Conservation (phyloP, 306 rosid genomes). For the Citrullus mucosospermus region DNA sequence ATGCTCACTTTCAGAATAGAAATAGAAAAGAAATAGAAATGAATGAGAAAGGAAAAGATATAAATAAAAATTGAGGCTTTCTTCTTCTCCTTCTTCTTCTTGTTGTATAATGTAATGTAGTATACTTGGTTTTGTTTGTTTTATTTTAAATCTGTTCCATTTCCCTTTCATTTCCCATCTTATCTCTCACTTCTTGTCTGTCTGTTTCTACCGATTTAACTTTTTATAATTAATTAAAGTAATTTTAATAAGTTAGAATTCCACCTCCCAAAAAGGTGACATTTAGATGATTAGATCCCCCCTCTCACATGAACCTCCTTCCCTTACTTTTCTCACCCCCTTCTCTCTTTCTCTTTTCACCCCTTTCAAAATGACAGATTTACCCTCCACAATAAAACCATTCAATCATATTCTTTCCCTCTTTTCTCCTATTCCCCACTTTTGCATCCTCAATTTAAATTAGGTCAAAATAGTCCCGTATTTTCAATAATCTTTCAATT, state of each 20-base stretch:
- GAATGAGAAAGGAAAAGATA: neutral
- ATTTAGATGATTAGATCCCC: constrained; percentile 7
- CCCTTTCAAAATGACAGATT: neutral
- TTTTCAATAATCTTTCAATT: too few relatives aligned
- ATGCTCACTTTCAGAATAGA: constrained; percentile 13
- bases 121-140: neutral
- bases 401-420: neutral
- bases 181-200: neutral
- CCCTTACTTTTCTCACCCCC: neutral
- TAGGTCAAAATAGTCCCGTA: too few relatives aligned
- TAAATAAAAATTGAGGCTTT: neutral
- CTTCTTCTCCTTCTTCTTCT: neutral
- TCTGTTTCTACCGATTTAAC: neutral
- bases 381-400: neutral
- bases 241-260: neutral
- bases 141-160: neutral
- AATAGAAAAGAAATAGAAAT: neutral
- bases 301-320: constrained; percentile 3
- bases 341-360: neutral
- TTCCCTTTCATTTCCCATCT: neutral
- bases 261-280: constrained; percentile 10
- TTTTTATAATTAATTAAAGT: constrained; percentile 7
- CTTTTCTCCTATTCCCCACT: neutral
- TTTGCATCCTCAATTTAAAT: neutral
- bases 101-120: neutral